Evolutionary conservation across 2,329 filamentous ascomycete species (phyloP), one percentile per base, ranked within the genome.

Genomic region (Paraphoma chrysanthemicola): DNA sequence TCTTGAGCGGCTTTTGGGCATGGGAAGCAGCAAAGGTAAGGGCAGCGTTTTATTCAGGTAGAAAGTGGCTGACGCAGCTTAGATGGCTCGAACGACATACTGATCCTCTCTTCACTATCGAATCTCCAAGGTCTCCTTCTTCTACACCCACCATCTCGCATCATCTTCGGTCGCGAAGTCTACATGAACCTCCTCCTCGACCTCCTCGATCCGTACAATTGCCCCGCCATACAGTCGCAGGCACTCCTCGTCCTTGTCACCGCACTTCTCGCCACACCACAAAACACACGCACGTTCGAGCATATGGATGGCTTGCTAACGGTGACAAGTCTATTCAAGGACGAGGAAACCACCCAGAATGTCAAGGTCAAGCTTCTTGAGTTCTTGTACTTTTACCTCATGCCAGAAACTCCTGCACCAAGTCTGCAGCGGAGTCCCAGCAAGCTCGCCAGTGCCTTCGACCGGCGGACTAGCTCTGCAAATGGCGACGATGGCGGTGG

Each of bases 141-240:
- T 59, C 84, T 99, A 39, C 95, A 99, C 71, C 93, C 94, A 11
- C 91, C 93, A 0, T 96, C 92, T 70, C 91, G 95, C 75, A 85
- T 88, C 12, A 85, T 98, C 46, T 98, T 98, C 78, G 87, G 89
- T 28, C 87, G 93, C 57, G 93, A 97, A 78, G 89, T 93, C 64
- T 91, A 96, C 78, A 98, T 99, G 94, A 97, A 97, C 75, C 86
- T 97, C 55, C 89, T 98, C 41, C 90, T 98, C 62, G 93, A 98
- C 78, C 91, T 98, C 42, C 90, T 98, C 67, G 93, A 97, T 75
- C 91, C 92, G 5, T 89, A 71, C 64, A 97, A 96, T 78, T 96
- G 92, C 75, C 92, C 93, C 0, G 90, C 91, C 3, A 93, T 98
- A 67, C 94, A 98, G 78, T 94, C 91, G 7, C 88, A 93, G 48